These are phyloP conservation scores for Komagataea norvegica DNA, from an alignment of 1,139 yeast species.

Conservation along the genomic window DNA sequence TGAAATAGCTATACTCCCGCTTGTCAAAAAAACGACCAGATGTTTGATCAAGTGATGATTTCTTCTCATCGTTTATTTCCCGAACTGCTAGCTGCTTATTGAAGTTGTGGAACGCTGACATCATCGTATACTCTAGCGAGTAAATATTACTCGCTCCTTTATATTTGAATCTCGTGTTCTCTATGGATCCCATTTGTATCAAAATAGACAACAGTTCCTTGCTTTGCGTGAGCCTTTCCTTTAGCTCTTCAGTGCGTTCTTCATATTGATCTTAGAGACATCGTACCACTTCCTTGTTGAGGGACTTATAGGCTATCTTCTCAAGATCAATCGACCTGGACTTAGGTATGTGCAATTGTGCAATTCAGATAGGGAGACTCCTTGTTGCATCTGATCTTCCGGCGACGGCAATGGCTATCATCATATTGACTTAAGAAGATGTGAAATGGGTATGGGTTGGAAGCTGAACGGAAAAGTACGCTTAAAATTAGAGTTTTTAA, in stretches of 20 bases:
- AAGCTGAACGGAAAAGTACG: background rate
- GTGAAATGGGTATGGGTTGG: background rate
- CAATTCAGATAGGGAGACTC: conserved; percentile 19
- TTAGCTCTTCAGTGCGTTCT: conserved; percentile 15
- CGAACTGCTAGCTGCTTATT: background rate
- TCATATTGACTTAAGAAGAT: conserved; percentile 14
- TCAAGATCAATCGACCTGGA: conserved; percentile 22
- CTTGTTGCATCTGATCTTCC: conserved; percentile 23
- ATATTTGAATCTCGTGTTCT: conserved; percentile 6
- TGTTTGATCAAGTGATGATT: conserved; percentile 10
- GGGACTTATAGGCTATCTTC: conserved; percentile 9
- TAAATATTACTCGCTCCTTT: conserved; percentile 15
- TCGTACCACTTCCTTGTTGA: too few species aligned
- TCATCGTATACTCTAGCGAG: conserved; percentile 12
- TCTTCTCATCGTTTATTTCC: conserved; percentile 8
- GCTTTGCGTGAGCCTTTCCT: conserved; percentile 14
- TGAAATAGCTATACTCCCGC: conserved; percentile 12
- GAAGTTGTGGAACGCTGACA: conserved; percentile 2
- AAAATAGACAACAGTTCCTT: conserved; percentile 23
- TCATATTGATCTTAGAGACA: conserved; percentile 4
- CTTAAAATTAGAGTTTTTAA: too few species aligned
- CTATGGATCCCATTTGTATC: conserved; percentile 14
- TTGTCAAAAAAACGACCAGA: conserved; percentile 15
- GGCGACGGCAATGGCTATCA: conserved; percentile 24
- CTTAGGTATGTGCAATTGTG: too few species aligned